Evolutionary conservation across 1,284 basidiomycete species (phyloP), one percentile per base, ranked within the genome.

Genomic region (Phylloboletellus chloephorus): DNA sequence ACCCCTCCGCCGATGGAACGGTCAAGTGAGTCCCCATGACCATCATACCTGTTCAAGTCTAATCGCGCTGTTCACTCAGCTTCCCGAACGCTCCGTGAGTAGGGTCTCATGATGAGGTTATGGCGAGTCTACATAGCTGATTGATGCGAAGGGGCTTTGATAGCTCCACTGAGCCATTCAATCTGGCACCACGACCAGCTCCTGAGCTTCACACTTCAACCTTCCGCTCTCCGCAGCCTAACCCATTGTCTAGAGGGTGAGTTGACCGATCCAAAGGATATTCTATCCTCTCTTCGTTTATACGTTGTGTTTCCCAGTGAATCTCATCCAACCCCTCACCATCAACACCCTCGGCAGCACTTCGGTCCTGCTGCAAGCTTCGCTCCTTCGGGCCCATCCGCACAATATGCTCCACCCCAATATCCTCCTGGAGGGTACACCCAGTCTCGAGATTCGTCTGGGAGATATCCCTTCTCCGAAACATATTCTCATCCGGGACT

Each of bases 291-390:
- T 31, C 13, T n/a, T 15, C 8, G 3, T 15, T 25, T 11, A 16
- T 33, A 26, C 32, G 11, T 1, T n/a, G 7, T 19, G n/a, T n/a
- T n/a, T n/a, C n/a, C n/a, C n/a, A n/a, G n/a, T n/a, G n/a, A n/a
- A n/a, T n/a, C n/a, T 26, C 67, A 68, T 47, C 69, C 69, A 25
- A 66, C 64, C 12, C 64, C 68, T 26, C 60, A 63, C 15, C 58
- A 66, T 31, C 63, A 65, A 19, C 44, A 54, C 28, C 47, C 47
- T 13, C 54, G 52, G 8, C 52, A 58, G 20, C 48, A 52, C 5
- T 56, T 60, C 38, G 65, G 63, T 30, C 67, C 63, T 39, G 65
- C 70, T 40, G 21, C 33, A 7, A 37, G 31, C 10, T 28, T 41
- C 15, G 20, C 40, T 21, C 40, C 51, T 6, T 19, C 43, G 19